phyloP scores from a whole-genome alignment of 306 rosid species.

The Prunus fruticosa region DNA sequence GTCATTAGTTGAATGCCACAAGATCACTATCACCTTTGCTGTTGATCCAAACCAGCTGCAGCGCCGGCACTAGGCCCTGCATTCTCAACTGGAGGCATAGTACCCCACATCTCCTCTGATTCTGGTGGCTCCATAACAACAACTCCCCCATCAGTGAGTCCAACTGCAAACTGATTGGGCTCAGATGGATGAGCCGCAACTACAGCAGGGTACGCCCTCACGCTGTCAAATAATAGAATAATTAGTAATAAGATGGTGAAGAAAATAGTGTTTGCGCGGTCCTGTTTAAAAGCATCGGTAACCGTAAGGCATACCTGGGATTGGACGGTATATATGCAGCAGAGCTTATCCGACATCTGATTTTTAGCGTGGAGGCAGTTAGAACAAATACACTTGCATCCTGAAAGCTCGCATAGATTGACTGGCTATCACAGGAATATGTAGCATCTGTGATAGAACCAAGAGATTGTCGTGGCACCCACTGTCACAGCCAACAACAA shows the following conservation, averaged over 20 bases:
- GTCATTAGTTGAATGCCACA: neutral
- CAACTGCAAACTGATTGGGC: constrained; percentile 9
- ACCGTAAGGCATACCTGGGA: constrained; percentile 28
- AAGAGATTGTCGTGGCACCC: constrained; percentile 23
- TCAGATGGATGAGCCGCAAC: constrained; percentile 21
- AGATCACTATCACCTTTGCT: neutral
- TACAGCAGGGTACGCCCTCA: neutral
- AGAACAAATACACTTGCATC: constrained; percentile 33
- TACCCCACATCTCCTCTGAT: constrained; percentile 6
- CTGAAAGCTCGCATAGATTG: constrained; percentile 31
- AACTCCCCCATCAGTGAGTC: constrained; percentile 9
- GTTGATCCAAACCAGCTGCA: neutral
- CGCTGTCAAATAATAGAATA: neutral
- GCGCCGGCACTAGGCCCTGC: neutral
- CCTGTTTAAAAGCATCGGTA: neutral
- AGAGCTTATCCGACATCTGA: constrained; percentile 21
- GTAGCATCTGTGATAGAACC: constrained; percentile 30
- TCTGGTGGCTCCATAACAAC: constrained; percentile 4
- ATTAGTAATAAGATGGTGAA: neutral
- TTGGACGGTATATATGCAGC: constrained; percentile 19
- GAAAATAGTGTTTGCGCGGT: neutral
- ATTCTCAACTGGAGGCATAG: neutral
- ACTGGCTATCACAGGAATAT: constrained; percentile 35
- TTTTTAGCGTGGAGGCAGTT: constrained; percentile 15
- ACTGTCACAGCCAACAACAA: constrained; percentile 18